Evolutionary conservation across 257 asterid species (phyloP).

Genomic region (Nicotiana tomentosiformis): DNA sequence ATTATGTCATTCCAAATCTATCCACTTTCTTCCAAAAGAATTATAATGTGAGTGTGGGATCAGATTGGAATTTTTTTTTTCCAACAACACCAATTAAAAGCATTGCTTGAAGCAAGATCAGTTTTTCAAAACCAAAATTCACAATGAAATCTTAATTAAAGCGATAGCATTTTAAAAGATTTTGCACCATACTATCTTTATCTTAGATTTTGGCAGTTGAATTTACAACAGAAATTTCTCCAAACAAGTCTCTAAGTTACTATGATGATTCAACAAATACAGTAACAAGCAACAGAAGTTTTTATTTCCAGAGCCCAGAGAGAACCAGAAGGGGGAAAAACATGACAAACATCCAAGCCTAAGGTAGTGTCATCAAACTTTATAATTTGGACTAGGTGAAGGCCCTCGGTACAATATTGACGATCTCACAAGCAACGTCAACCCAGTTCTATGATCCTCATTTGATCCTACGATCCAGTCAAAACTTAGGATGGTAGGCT

Average conservation of each 20-base stretch:
- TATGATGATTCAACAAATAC: background rate
- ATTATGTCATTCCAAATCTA: background rate
- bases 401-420: too few species aligned
- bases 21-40: background rate
- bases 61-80: background rate
- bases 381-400: background rate
- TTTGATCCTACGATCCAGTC: background rate
- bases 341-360: background rate
- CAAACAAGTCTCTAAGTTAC: background rate
- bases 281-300: background rate
- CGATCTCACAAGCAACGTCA: background rate
- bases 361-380: background rate
- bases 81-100: slow-evolving; percentile 3
- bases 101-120: slow-evolving; percentile 1
- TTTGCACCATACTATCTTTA: background rate
- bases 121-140: background rate
- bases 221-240: background rate
- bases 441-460: background rate
- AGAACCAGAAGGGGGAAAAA: too few species aligned
- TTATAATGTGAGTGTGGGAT: background rate
- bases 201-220: background rate
- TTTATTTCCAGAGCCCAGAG: background rate
- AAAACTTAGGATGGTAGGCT: background rate
- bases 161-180: background rate
- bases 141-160: background rate